Conservation (phyloP, 2,329 filamentous ascomycete genomes). For the Nannizzia gypsea region DNA sequence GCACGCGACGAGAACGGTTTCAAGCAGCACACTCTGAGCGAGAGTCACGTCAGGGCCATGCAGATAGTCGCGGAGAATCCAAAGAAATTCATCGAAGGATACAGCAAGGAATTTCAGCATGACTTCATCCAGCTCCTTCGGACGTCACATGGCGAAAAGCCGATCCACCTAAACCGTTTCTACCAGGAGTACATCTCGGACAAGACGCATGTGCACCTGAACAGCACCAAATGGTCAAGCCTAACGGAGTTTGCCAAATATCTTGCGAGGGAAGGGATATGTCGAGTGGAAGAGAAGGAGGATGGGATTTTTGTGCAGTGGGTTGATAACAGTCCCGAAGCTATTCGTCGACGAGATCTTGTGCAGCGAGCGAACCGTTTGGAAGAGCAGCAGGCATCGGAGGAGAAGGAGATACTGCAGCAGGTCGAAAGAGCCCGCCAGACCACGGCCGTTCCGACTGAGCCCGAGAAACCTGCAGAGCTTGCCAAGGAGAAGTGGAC, state of each 20-base stretch:
- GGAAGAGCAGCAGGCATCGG: constrained; percentile 71
- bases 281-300: constrained; percentile 76
- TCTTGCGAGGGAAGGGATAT: constrained; percentile 75
- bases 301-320: constrained; percentile 76
- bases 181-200: constrained; percentile 74
- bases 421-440: constrained; percentile 65
- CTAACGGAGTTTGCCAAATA: constrained; percentile 84
- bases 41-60: constrained; percentile 84
- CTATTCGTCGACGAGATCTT: constrained; percentile 66
- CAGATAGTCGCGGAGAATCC: constrained; percentile 77
- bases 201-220: constrained; percentile 87
- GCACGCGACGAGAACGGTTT: constrained; percentile 81
- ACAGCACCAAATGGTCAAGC: constrained; percentile 76
- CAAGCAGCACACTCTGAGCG: constrained; percentile 71
- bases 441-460: constrained; percentile 22
- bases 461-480: not conserved
- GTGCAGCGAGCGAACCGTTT: constrained; percentile 79
- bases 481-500: constrained; percentile 3
- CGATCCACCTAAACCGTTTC: constrained; percentile 3
- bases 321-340: constrained; percentile 85
- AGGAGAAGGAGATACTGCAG: constrained; percentile 68
- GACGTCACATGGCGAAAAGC: constrained; percentile 60
- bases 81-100: constrained; percentile 71
- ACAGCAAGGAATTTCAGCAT: constrained; percentile 64
- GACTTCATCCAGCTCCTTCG: constrained; percentile 68